phyloP scores from a whole-genome alignment of 805 yeast genomes.

The Lipomyces starkeyi region DNA sequence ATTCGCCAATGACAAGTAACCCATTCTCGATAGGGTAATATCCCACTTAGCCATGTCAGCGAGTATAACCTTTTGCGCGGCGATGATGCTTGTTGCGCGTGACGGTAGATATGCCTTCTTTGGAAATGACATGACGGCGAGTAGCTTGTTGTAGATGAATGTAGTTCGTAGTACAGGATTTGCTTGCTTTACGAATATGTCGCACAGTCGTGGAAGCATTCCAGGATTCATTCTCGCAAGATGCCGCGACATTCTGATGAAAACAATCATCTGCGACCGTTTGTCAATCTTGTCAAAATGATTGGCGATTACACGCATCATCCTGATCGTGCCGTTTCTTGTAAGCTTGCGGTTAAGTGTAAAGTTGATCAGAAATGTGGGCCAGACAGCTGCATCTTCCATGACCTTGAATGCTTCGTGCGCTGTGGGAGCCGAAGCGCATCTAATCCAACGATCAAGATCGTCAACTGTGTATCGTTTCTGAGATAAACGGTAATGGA shows the following conservation, averaged over 20 bases:
- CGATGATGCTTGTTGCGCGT: background rate
- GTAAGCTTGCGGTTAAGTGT: constrained; percentile 17
- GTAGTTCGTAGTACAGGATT: constrained; percentile 14
- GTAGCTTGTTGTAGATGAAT: constrained; percentile 19
- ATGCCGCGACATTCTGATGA: constrained; percentile 13
- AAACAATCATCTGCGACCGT: constrained; percentile 20
- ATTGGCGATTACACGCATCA: constrained; percentile 13
- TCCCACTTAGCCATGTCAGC: constrained; percentile 12
- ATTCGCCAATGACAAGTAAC: constrained; percentile 24
- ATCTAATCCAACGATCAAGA: constrained; percentile 23
- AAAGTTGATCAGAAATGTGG: constrained; percentile 19
- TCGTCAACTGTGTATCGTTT: constrained; percentile 17
- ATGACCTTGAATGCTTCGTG: constrained; percentile 16
- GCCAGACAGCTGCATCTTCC: constrained; percentile 21
- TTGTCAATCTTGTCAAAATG: constrained; percentile 12
- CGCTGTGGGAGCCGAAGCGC: constrained; percentile 17
- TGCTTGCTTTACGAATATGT: constrained; percentile 18
- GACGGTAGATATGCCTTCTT: constrained; percentile 13
- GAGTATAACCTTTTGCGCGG: constrained; percentile 24
- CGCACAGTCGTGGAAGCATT: constrained; percentile 12
- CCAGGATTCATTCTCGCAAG: constrained; percentile 11
- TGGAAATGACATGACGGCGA: constrained; percentile 16
- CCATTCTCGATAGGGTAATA: constrained; percentile 19
- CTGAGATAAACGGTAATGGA: background rate
- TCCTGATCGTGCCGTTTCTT: background rate